These are phyloP conservation scores for Penicillium antarcticum DNA, from an alignment of 495 filamentous ascomycete species.

Conservation along the genomic window DNA sequence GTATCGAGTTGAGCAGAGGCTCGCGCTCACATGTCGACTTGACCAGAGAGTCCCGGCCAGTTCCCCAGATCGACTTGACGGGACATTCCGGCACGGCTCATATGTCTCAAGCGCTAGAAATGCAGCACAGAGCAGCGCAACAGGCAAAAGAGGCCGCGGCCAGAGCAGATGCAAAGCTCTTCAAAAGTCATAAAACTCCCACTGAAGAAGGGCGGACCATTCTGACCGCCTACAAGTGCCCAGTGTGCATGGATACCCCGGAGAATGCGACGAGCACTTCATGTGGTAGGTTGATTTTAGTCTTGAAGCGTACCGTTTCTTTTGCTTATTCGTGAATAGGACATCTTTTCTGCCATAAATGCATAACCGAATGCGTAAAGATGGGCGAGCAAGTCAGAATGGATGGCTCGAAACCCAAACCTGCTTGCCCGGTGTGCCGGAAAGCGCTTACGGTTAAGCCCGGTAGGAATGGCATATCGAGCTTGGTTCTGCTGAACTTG, in stretches of 20 bases:
- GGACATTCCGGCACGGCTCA: no score
- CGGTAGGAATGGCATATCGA: constrained; percentile 32
- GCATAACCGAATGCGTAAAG: constrained; percentile 70
- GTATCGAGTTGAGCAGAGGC: no score
- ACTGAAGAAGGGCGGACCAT: constrained; percentile 33
- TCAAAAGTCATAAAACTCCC: no score
- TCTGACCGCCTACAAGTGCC: constrained; percentile 62
- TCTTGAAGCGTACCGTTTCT: no score
- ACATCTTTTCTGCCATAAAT: constrained; percentile 82
- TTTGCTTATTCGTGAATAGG: constrained; percentile 45
- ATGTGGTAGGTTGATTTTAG: constrained; percentile 63
- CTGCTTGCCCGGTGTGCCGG: constrained; percentile 47
- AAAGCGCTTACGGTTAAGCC: constrained; percentile 30
- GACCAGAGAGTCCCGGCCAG: no score
- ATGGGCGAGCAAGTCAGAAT: constrained; percentile 47
- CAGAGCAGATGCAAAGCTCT: no score
- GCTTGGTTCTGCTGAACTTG: constrained; percentile 54
- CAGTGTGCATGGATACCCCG: constrained; percentile 81
- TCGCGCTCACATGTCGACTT: no score
- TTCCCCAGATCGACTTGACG: no score
- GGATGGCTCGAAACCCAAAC: constrained; percentile 24
- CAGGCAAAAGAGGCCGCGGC: no score
- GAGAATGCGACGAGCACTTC: constrained; percentile 72
- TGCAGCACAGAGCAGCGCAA: not conserved
- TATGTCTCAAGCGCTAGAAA: no score